Percentiles rank a stretch among this genome's conserved stretches.
These are phyloP conservation scores for Cladosporium oxysporum DNA, from an alignment of 2,329 filamentous ascomycete genomes.

Conservation along the genomic window DNA sequence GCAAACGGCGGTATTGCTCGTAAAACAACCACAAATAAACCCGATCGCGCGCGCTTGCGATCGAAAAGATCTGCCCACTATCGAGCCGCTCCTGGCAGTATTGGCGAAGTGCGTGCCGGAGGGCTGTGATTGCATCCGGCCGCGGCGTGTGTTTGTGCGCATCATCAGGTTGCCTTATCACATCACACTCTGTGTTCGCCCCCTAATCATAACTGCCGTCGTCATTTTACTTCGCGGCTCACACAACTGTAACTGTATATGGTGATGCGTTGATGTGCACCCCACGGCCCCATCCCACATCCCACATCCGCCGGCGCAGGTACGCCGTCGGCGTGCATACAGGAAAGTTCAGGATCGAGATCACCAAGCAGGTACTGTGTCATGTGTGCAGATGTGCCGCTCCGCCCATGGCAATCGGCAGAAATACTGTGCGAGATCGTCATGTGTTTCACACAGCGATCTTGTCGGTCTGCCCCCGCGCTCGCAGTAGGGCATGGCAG, in stretches of 20 bases:
- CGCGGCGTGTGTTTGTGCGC: not conserved
- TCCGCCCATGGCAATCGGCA: not conserved
- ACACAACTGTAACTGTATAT: not conserved
- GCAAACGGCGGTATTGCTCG: not conserved
- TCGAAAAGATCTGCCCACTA: conserved; percentile 2
- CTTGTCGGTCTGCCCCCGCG: not conserved
- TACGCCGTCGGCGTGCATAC: not conserved
- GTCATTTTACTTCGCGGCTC: not conserved
- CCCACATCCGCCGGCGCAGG: not conserved
- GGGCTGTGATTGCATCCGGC: not conserved
- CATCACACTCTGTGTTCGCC: not conserved
- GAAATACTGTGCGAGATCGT: not conserved
- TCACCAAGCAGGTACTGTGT: not conserved
- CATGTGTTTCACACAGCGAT: conserved; percentile 5
- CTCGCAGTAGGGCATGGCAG: not conserved
- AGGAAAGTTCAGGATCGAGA: conserved; percentile 13
- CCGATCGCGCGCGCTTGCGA: not conserved
- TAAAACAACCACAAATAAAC: not conserved
- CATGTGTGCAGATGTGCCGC: not conserved
- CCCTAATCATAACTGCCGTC: not conserved
- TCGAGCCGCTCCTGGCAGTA: not conserved
- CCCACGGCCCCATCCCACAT: conserved; percentile 8
- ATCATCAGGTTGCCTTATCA: not conserved
- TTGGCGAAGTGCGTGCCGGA: not conserved
- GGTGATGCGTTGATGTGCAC: not conserved